Base-by-base conservation (phyloP, 1,139 yeast species). In the Scheffersomyces titani region DNA sequence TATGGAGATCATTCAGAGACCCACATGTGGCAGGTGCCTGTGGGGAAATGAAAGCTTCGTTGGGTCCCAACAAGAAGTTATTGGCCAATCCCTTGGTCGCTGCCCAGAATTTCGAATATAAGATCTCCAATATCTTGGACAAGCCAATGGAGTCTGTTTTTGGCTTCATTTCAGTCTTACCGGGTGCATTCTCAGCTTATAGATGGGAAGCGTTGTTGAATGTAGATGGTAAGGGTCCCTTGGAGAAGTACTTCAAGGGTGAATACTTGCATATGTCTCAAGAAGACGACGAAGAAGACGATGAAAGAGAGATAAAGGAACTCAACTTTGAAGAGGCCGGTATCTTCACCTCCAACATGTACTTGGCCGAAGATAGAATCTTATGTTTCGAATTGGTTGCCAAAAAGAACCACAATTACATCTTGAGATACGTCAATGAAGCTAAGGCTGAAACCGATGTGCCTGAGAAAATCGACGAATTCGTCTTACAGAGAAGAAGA, bases 101-200 rank as follows among this genome's bases (percentile, higher is more conserved):
- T 0, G 91, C 94, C 0, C 96, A 90, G 67, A 90, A 90, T 67
- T 90, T 90, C 68, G 96, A 90, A 70, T 90, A 90, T 72, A 90
- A 90, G 70, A 89, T 89, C 72, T 88, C 94, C 19, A 90, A 90
- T 69, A 87, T 90, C 61, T 78, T 90, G 60, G 96, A 90, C 74
- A 90, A 90, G 69, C 96, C 96, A 0, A 84, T 89, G 82, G 96
- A 90, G 69, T 85, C 91, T 44, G 91, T 86, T 0, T 90, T 89
- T 71, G 96, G 96, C 1, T 90, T 89, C 67, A 89, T 90, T 65
- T 80, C 91, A 0, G 96, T 90, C 60, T 80, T 90, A 56, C 96
- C 96, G 0, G 96, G 96, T 60, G 96, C 96, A 0, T 89, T 90
- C 65, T 86, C 92, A n/a, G 96, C 96, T 0, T 90, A 90, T 70